A percentile compares a stretch with the other conserved stretches of the same genome.
Evolutionary conservation across 208 protist species (phyloP).

Genomic region (Herpetomonas tarakana): DNA sequence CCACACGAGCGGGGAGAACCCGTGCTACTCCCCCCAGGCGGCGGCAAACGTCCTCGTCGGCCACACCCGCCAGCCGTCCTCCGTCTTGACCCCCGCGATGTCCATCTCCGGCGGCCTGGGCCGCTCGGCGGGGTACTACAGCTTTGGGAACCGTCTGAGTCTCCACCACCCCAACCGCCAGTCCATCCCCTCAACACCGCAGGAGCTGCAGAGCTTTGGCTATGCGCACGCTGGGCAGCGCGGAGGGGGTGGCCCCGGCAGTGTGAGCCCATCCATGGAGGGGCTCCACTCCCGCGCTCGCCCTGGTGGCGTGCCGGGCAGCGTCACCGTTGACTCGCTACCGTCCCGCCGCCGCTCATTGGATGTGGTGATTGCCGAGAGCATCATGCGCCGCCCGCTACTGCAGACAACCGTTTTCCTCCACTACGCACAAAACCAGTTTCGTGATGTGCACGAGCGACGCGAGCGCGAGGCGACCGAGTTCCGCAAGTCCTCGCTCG

Average conservation of each 20-base stretch:
- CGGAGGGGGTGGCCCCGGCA: conserved; percentile 1
- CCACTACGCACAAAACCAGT: conserved; percentile 16
- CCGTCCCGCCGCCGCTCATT: conserved; percentile 11
- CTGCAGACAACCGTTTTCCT: conserved; percentile 70
- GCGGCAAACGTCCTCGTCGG: not conserved
- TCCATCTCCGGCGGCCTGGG: conserved; percentile 29
- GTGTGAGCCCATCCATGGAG: not conserved
- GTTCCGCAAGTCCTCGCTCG: not conserved
- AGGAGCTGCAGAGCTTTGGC: conserved; percentile 31
- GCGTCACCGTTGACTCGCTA: not conserved
- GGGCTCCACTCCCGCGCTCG: not conserved
- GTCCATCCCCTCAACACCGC: conserved; percentile 29
- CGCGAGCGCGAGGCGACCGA: not conserved
- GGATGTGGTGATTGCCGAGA: conserved; percentile 23
- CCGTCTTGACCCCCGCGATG: conserved; percentile 13
- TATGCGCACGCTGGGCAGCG: conserved; percentile 2
- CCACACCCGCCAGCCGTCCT: not conserved
- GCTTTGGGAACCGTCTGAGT: conserved; percentile 43
- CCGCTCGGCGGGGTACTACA: conserved; percentile 70
- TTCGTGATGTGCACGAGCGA: conserved; percentile 11
- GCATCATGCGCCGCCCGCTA: conserved; percentile 47
- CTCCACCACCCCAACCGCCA: conserved; percentile 51
- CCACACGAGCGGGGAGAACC: not conserved
- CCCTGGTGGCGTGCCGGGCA: no score
- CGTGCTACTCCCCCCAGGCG: not conserved